Conservation (phyloP, 345 rosid genomes). For the Gynandropsis gynandra region DNA sequence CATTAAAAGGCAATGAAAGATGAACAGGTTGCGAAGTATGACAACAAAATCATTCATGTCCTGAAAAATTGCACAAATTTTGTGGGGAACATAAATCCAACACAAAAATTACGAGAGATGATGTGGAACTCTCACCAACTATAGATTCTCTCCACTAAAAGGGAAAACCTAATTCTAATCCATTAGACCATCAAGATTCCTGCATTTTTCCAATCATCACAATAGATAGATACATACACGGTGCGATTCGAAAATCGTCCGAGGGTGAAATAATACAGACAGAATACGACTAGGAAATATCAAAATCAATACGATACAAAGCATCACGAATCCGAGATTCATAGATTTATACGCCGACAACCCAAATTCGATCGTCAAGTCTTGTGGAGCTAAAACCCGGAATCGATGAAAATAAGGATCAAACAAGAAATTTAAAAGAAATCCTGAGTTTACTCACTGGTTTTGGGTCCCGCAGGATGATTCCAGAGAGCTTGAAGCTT, state of each 20-base stretch:
- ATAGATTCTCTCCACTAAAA: not conserved
- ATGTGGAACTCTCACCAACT: not conserved
- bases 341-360: not conserved
- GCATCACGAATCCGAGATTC: not conserved
- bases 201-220: not conserved
- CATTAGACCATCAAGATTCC: not conserved
- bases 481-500: constrained; percentile 91
- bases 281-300: not conserved
- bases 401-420: not conserved
- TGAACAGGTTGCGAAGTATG: no score
- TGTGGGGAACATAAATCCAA: not conserved
- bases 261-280: not conserved
- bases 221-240: not conserved
- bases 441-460: constrained; percentile 49
- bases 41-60: no score
- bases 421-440: not conserved
- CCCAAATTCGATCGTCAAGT: constrained; percentile 8
- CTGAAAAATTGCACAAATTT: no score
- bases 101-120: not conserved
- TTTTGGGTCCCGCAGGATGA: constrained; percentile 97
- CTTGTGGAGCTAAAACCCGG: not conserved
- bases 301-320: not conserved
- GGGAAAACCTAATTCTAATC: no score
- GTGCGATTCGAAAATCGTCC: not conserved
- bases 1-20: not conserved